Percentiles rank a stretch among this genome's conserved stretches.
Evolutionary conservation across 768 basidiomycete genomes (phyloP).

Genomic region (Tephrocybe sp.): DNA sequence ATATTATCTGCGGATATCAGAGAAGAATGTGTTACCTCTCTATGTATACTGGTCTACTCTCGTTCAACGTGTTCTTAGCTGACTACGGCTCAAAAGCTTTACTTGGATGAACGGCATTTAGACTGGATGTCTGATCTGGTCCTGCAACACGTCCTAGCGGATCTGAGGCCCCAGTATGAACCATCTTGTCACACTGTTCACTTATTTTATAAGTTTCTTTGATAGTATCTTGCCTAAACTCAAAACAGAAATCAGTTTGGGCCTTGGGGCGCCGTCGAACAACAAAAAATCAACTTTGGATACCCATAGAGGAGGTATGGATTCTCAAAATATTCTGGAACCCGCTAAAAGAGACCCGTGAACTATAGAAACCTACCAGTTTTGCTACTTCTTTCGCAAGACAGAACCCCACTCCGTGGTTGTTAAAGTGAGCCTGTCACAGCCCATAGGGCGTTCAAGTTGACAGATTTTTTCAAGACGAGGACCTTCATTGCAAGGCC

Average conservation of each 20-base stretch:
- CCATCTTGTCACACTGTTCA: not conserved
- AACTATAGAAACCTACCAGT: conserved; percentile 78
- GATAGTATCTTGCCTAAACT: conserved; percentile 68
- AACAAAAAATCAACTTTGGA: conserved; percentile 70
- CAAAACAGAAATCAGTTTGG: conserved; percentile 51
- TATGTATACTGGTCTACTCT: conserved; percentile 39
- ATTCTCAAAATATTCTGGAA: not conserved
- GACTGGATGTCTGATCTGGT: conserved; percentile 88
- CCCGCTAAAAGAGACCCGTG: not conserved
- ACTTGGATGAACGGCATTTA: conserved; percentile 84
- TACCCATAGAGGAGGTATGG: conserved; percentile 79
- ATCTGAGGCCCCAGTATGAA: conserved; percentile 66
- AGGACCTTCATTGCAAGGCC: conserved; percentile 37
- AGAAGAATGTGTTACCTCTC: conserved; percentile 69
- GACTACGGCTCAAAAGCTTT: conserved; percentile 27
- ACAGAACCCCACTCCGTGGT: conserved; percentile 80
- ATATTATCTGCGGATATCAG: conserved; percentile 80
- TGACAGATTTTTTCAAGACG: conserved; percentile 23
- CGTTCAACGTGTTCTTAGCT: conserved; percentile 24
- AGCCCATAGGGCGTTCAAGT: not conserved
- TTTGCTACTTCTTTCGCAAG: conserved; percentile 85
- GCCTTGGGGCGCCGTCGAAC: conserved; percentile 35
- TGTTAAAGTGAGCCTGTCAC: conserved; percentile 60
- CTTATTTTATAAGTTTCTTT: conserved; percentile 21
- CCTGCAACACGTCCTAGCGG: conserved; percentile 77